Percentiles rank a stretch among this genome's conserved stretches.
Conservation (phyloP, 1,284 basidiomycete species). For the Lentinula novae-zelandiae region DNA sequence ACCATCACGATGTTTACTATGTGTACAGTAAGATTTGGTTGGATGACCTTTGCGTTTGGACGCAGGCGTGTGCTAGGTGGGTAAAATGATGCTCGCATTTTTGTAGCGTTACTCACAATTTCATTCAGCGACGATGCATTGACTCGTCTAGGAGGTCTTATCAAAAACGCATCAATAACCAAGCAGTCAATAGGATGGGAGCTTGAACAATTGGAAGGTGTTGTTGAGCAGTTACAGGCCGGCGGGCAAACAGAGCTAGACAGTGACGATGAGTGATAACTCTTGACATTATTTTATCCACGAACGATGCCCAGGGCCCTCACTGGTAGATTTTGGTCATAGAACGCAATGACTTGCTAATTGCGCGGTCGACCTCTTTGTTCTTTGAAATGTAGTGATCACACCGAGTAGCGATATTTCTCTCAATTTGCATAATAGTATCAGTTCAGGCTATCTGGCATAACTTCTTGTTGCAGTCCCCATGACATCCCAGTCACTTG, state of each 20-base stretch:
- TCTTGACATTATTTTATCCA: not conserved
- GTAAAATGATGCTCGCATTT: constrained; percentile 17
- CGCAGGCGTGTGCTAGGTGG: constrained; percentile 59
- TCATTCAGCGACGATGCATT: constrained; percentile 53
- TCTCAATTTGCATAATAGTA: too few relatives aligned
- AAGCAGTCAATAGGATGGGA: constrained; percentile 66
- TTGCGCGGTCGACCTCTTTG: too few relatives aligned
- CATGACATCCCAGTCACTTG: too few relatives aligned
- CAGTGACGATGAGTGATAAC: constrained; percentile 51
- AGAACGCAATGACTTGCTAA: too few relatives aligned
- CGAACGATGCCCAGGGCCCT: not conserved
- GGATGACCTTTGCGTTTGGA: constrained; percentile 77
- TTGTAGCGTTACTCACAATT: not conserved
- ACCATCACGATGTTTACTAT: constrained; percentile 79
- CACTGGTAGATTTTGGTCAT: too few relatives aligned
- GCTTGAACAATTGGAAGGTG: constrained; percentile 60
- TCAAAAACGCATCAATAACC: constrained; percentile 38
- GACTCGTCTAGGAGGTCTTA: constrained; percentile 36
- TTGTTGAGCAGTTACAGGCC: constrained; percentile 33
- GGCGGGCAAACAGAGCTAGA: constrained; percentile 36
- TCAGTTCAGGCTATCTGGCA: too few relatives aligned
- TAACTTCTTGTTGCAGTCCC: too few relatives aligned
- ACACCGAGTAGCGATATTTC: too few relatives aligned
- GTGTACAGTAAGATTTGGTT: constrained; percentile 81
- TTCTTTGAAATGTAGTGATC: too few relatives aligned